Evolutionary conservation across 306 rosid genomes (phyloP).

Genomic region (Erythrophleum fordii): DNA sequence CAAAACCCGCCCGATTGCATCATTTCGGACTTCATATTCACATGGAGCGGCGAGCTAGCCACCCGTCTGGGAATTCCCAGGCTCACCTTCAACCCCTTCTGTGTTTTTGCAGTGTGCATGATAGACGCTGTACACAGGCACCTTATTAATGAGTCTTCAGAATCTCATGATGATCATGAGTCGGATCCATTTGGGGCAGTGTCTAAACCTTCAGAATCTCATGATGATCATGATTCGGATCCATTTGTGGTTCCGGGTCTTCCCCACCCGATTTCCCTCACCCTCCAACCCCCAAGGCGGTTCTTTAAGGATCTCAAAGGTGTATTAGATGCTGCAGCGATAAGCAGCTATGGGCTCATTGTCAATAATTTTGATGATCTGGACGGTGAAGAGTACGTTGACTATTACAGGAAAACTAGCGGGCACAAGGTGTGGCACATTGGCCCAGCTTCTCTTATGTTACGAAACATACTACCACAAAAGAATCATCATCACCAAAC

Average conservation of each 20-base stretch:
- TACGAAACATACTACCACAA: not conserved
- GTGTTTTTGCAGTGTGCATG: constrained; percentile 3
- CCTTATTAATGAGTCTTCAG: not conserved
- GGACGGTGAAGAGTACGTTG: constrained; percentile 19
- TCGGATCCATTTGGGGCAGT: not conserved
- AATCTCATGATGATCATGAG: not conserved
- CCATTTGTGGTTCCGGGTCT: constrained; percentile 26
- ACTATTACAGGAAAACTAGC: constrained; percentile 29
- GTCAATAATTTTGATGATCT: constrained; percentile 35
- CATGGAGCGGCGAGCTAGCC: constrained; percentile 16
- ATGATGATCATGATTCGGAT: not conserved
- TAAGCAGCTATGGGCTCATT: constrained; percentile 27
- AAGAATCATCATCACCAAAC: not conserved
- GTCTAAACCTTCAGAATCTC: not conserved
- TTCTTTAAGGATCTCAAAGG: not conserved
- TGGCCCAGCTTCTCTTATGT: constrained; percentile 29
- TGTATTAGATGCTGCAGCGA: not conserved
- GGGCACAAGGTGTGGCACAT: constrained; percentile 42
- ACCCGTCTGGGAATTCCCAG: constrained; percentile 6
- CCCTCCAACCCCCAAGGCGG: not conserved
- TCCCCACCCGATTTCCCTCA: constrained; percentile 33
- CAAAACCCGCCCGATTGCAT: constrained; percentile 26
- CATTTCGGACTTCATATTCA: not conserved
- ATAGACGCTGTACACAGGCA: not conserved
- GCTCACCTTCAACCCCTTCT: not conserved